phyloP scores from a whole-genome alignment of 2,329 filamentous ascomycete genomes.

The Claviceps pazoutovae region DNA sequence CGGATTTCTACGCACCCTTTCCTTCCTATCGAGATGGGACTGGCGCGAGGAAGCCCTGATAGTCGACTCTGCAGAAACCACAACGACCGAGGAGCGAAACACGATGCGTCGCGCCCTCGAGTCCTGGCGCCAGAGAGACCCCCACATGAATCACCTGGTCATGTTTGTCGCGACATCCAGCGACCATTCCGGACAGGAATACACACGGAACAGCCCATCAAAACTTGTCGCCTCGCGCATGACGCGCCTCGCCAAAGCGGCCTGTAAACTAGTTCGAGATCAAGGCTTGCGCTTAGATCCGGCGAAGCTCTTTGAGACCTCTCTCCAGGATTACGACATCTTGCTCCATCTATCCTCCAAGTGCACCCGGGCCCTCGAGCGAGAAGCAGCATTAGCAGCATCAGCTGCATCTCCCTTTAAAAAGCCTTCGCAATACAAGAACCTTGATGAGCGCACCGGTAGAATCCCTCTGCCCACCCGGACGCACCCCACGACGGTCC shows the following conservation, averaged over 20 bases:
- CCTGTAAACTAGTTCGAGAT: slow-evolving; percentile 45
- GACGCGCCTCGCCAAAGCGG: slow-evolving; percentile 67
- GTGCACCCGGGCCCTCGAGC: slow-evolving; percentile 28
- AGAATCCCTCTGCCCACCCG: slow-evolving; percentile 33
- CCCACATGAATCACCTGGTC: slow-evolving; percentile 69
- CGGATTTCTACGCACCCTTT: slow-evolving; percentile 68
- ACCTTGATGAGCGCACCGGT: slow-evolving; percentile 50
- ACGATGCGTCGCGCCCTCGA: slow-evolving; percentile 59
- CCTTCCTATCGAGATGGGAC: slow-evolving; percentile 77
- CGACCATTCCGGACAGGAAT: slow-evolving; percentile 65
- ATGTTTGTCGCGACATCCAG: slow-evolving; percentile 71
- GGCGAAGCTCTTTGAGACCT: slow-evolving; percentile 52
- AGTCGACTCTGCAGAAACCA: slow-evolving; percentile 52
- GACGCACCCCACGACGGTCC: slow-evolving; percentile 45
- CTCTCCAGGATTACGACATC: slow-evolving; percentile 70
- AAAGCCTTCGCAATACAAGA: slow-evolving; percentile 57
- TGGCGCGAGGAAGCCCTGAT: slow-evolving; percentile 77
- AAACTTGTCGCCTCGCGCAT: slow-evolving; percentile 77
- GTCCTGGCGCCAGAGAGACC: slow-evolving; percentile 78
- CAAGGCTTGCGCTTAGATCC: slow-evolving; percentile 37
- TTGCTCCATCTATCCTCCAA: slow-evolving; percentile 56
- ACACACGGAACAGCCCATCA: slow-evolving; percentile 57
- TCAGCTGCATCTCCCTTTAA: slow-evolving; percentile 20
- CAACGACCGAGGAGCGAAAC: slow-evolving; percentile 46
- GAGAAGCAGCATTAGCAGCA: slow-evolving; percentile 21